phyloP scores from a whole-genome alignment of 352 stramenopile species.

The Aphanomyces astaci region DNA sequence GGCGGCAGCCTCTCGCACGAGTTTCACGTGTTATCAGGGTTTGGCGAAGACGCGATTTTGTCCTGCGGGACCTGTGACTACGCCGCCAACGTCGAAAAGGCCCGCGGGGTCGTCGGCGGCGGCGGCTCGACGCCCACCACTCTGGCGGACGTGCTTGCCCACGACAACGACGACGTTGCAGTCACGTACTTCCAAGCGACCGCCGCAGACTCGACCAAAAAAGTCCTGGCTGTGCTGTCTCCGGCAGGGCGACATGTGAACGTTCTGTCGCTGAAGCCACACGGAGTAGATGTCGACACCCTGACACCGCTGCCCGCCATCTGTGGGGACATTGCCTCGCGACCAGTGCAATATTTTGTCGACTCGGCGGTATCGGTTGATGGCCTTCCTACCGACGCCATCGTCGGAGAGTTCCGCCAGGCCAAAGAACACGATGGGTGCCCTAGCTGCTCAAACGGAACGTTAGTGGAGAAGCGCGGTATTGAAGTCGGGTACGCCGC shows the following conservation, averaged over 20 bases:
- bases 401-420: constrained; percentile 51
- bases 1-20: constrained; percentile 84
- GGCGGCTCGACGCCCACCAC: not conserved
- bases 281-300: constrained; percentile 51
- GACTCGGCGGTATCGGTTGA: constrained; percentile 27
- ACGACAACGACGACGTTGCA: constrained; percentile 25
- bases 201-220: constrained; percentile 7
- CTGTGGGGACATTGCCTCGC: not conserved
- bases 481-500: constrained; percentile 69
- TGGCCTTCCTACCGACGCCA: constrained; percentile 20
- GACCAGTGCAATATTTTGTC: constrained; percentile 47
- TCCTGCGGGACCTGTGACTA: constrained; percentile 66
- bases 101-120: constrained; percentile 30
- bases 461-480: constrained; percentile 61
- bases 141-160: constrained; percentile 5
- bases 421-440: constrained; percentile 61
- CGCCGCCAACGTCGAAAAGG: constrained; percentile 84
- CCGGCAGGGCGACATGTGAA: constrained; percentile 59
- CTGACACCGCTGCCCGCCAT: constrained; percentile 26
- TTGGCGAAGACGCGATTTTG: constrained; percentile 80
- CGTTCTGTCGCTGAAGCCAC: constrained; percentile 57
- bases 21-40: constrained; percentile 75
- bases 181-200: not conserved
- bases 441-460: constrained; percentile 34
- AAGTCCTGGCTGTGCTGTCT: constrained; percentile 46